These are phyloP conservation scores for Tuber brumale DNA, from an alignment of 495 filamentous ascomycete genomes.

Conservation along the genomic window DNA sequence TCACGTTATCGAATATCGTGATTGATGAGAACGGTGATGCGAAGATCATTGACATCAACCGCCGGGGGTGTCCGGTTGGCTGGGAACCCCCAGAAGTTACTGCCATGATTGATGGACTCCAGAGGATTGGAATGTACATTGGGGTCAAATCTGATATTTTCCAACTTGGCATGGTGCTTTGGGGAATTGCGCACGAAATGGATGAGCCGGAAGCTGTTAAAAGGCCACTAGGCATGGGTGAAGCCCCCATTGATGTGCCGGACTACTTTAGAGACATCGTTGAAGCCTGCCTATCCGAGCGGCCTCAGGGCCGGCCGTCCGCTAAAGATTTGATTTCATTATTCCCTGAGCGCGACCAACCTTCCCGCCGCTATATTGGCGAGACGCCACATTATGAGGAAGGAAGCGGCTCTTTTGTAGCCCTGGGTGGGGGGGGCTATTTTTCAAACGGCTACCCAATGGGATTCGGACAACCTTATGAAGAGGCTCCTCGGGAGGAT, in stretches of 20 bases:
- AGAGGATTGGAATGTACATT: conserved; percentile 95
- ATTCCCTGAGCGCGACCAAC: conserved; percentile 45
- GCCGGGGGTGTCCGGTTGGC: conserved; percentile 87
- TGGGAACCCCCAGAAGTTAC: conserved; percentile 96
- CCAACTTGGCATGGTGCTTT: conserved; percentile 94
- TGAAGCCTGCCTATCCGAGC: conserved; percentile 53
- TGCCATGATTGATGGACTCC: conserved; percentile 78
- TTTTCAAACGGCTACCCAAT: conserved; percentile 22
- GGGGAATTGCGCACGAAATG: conserved; percentile 77
- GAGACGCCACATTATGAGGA: conserved; percentile 15
- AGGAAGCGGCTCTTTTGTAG: neutral
- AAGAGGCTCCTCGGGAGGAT: neutral
- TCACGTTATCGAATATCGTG: conserved; percentile 95
- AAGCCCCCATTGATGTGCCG: conserved; percentile 49
- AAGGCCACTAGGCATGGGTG: conserved; percentile 58
- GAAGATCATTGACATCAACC: conserved; percentile 97
- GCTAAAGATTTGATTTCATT: conserved; percentile 53
- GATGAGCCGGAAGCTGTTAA: conserved; percentile 81
- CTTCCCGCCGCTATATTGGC: conserved; percentile 18
- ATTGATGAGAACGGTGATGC: conserved; percentile 78
- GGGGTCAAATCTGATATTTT: conserved; percentile 95
- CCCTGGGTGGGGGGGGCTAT: conserved; percentile 10
- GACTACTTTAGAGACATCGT: conserved; percentile 56
- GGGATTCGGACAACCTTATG: conserved; percentile 9
- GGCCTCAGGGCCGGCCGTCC: conserved; percentile 51